A percentile compares a stretch with the other conserved stretches of the same genome.
Evolutionary conservation across 805 yeast species (phyloP).

Genomic region (Candida bentonensis): DNA sequence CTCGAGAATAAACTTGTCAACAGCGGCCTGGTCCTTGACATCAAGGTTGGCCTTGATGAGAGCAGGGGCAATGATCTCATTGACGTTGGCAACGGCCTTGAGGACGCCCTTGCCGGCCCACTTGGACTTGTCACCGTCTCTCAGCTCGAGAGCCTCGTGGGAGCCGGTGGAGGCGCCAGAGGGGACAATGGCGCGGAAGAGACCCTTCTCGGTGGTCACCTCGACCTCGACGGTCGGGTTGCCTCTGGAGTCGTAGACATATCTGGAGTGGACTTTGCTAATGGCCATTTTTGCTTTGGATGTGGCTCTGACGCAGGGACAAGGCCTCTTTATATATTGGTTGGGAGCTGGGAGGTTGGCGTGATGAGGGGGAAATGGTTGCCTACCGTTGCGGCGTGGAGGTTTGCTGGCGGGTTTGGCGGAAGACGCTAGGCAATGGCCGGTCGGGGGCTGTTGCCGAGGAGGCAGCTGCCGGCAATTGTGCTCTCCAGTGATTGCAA

Average conservation of each 20-base stretch:
- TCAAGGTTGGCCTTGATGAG: constrained; percentile 66
- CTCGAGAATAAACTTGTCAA: constrained; percentile 71
- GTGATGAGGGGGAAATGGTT: too few species aligned
- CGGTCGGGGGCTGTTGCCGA: too few species aligned
- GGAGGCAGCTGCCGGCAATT: too few species aligned
- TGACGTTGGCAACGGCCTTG: constrained; percentile 94
- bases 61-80: constrained; percentile 90
- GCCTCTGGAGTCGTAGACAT: constrained; percentile 99
- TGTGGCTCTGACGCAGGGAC: too few species aligned
- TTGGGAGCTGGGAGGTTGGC: too few species aligned
- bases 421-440: too few species aligned
- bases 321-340: too few species aligned
- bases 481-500: too few species aligned
- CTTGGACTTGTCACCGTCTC: constrained; percentile 94
- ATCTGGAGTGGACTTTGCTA: constrained; percentile 81
- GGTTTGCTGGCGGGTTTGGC: too few species aligned
- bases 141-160: constrained; percentile 96
- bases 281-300: constrained; percentile 51
- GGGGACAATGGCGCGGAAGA: constrained; percentile 96
- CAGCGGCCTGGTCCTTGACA: constrained; percentile 71
- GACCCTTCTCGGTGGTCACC: constrained; percentile 79
- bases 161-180: constrained; percentile 99
- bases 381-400: too few species aligned
- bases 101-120: constrained; percentile 99
- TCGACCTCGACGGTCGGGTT: constrained; percentile 99